phyloP scores from a whole-genome alignment of 176 grass and related monocot species.

The Carex kokanica region DNA sequence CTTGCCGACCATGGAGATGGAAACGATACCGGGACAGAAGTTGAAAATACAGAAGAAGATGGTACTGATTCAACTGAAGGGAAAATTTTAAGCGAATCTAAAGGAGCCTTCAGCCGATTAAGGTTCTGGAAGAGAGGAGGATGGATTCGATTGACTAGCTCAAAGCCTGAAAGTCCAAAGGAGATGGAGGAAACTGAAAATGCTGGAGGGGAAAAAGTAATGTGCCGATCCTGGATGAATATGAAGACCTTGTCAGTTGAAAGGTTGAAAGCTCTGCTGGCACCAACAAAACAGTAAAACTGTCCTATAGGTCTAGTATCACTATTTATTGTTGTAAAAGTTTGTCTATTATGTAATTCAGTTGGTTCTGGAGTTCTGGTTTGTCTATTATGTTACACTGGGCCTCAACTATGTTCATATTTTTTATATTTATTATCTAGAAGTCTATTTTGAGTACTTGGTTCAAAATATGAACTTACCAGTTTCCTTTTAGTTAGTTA shows the following conservation, averaged over 20 bases:
- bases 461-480: too few species aligned
- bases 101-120: background rate
- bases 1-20: background rate
- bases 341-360: background rate
- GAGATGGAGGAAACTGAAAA: background rate
- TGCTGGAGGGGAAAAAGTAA: background rate
- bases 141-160: background rate
- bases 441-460: too few species aligned
- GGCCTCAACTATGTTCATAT: background rate
- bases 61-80: background rate
- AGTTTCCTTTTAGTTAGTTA: background rate
- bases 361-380: background rate
- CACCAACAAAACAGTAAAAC: constrained; percentile 7
- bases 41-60: background rate
- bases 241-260: background rate
- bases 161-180: background rate
- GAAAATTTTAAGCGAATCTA: background rate
- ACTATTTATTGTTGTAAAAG: background rate
- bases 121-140: background rate
- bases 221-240: background rate
- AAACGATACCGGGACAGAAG: background rate
- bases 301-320: background rate
- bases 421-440: too few species aligned
- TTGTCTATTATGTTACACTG: background rate
- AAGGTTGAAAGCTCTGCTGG: background rate